Evolutionary conservation across 495 filamentous ascomycete species (phyloP).

Genomic region (Penicillium macrosclerotiorum): DNA sequence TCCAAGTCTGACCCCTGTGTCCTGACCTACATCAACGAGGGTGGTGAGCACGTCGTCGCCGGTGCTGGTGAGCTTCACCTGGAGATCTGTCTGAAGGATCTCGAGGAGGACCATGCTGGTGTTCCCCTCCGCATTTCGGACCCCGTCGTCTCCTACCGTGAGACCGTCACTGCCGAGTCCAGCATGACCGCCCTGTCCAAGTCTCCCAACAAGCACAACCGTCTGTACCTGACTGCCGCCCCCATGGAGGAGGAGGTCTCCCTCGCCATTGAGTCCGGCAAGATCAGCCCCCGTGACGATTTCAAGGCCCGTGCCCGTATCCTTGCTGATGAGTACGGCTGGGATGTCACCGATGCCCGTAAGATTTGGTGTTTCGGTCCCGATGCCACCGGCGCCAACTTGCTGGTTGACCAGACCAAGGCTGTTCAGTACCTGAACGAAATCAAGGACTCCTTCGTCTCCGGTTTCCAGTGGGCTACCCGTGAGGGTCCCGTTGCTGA

Average conservation of each 20-base stretch:
- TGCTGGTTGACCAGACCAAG: slow-evolving; percentile 99
- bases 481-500: slow-evolving; percentile 96
- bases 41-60: slow-evolving; percentile 98
- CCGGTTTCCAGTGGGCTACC: slow-evolving; percentile 99
- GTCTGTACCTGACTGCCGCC: slow-evolving; percentile 90
- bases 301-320: slow-evolving; percentile 98
- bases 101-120: slow-evolving; percentile 99
- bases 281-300: slow-evolving; percentile 94
- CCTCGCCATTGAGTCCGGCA: slow-evolving; percentile 86
- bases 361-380: slow-evolving; percentile 99
- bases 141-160: slow-evolving; percentile 96
- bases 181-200: slow-evolving; percentile 97
- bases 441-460: slow-evolving; percentile 99
- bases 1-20: slow-evolving; percentile 99
- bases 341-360: slow-evolving; percentile 99
- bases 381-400: slow-evolving; percentile 95
- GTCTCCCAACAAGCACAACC: slow-evolving; percentile 99
- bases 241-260: slow-evolving; percentile 89
- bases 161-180: slow-evolving; percentile 79
- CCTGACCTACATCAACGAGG: slow-evolving; percentile 79
- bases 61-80: slow-evolving; percentile 99
- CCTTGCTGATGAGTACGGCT: slow-evolving; percentile 94
- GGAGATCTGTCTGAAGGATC: slow-evolving; percentile 99
- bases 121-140: slow-evolving; percentile 95
- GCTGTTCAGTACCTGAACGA: slow-evolving; percentile 99